phyloP scores from a whole-genome alignment of 2,329 filamentous ascomycete species.

The Cladosporium austrohemisphaericum region DNA sequence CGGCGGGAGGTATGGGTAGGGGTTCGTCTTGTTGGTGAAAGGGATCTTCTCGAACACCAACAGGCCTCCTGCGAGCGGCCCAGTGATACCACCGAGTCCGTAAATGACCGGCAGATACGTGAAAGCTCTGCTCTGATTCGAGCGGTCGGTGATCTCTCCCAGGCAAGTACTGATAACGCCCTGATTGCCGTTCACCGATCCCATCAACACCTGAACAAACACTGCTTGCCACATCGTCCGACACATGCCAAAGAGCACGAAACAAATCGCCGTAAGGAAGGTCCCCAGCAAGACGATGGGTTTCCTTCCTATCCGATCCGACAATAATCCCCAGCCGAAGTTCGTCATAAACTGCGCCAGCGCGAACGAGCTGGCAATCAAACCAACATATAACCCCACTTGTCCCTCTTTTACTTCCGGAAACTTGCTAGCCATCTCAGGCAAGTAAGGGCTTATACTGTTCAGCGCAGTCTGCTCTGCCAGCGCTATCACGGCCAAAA shows the following conservation, averaged over 20 bases:
- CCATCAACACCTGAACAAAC: constrained; percentile 83
- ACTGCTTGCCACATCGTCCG: constrained; percentile 78
- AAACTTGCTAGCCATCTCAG: constrained; percentile 84
- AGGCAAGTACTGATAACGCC: constrained; percentile 90
- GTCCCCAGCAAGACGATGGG: constrained; percentile 81
- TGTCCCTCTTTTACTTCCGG: constrained; percentile 68
- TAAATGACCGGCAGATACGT: constrained; percentile 96
- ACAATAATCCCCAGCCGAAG: constrained; percentile 84
- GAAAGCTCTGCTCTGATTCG: constrained; percentile 90
- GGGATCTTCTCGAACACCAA: constrained; percentile 64
- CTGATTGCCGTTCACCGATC: constrained; percentile 89
- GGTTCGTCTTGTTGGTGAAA: constrained; percentile 50
- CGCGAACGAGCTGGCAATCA: constrained; percentile 87
- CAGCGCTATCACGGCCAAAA: constrained; percentile 83
- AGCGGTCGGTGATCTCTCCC: constrained; percentile 90
- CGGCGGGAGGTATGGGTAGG: constrained; percentile 78
- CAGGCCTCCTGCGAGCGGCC: constrained; percentile 84
- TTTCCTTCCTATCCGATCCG: constrained; percentile 74
- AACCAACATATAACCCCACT: constrained; percentile 82
- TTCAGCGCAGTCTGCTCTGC: constrained; percentile 96
- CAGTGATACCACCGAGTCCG: constrained; percentile 87
- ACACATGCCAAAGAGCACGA: constrained; percentile 84
- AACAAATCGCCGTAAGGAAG: constrained; percentile 74
- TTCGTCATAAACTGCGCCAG: constrained; percentile 90
- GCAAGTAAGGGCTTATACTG: constrained; percentile 91